Evolutionary conservation across 345 rosid species (phyloP).

Genomic region (Sisymbrium irio): DNA sequence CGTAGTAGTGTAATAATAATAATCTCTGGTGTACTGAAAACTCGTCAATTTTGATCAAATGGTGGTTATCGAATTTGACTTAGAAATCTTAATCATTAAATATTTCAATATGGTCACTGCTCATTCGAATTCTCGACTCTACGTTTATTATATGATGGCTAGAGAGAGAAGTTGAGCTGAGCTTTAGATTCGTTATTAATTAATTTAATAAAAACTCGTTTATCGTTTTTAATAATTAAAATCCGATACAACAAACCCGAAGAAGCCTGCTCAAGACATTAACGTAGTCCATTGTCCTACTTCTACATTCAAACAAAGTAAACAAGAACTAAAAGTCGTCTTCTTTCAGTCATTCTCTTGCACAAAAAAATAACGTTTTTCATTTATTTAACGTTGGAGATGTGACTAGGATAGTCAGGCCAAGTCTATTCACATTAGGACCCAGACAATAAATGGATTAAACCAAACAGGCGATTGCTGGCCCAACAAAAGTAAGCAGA

Average conservation of each 20-base stretch:
- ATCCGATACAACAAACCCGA: constrained; percentile 4
- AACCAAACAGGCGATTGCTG: neutral
- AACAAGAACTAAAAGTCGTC: neutral
- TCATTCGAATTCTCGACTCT: neutral
- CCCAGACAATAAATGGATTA: neutral
- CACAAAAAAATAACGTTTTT: constrained; percentile 3
- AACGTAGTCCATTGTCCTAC: constrained; percentile 19
- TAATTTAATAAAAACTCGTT: neutral
- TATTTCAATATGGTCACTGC: neutral
- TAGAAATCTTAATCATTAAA: neutral
- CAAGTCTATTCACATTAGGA: neutral
- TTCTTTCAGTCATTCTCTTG: neutral
- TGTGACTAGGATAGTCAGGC: neutral
- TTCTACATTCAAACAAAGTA: neutral
- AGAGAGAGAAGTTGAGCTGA: neutral
- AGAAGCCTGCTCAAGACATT: neutral
- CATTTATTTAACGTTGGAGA: neutral
- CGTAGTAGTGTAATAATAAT: neutral
- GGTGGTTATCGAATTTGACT: neutral
- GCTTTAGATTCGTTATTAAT: neutral
- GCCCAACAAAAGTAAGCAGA: neutral
- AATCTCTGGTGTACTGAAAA: neutral
- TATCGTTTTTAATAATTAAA: neutral
- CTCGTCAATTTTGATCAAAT: constrained; percentile 22
- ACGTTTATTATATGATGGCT: neutral